phyloP scores from a whole-genome alignment of 345 rosid genomes.

The Noccaea caerulescens region DNA sequence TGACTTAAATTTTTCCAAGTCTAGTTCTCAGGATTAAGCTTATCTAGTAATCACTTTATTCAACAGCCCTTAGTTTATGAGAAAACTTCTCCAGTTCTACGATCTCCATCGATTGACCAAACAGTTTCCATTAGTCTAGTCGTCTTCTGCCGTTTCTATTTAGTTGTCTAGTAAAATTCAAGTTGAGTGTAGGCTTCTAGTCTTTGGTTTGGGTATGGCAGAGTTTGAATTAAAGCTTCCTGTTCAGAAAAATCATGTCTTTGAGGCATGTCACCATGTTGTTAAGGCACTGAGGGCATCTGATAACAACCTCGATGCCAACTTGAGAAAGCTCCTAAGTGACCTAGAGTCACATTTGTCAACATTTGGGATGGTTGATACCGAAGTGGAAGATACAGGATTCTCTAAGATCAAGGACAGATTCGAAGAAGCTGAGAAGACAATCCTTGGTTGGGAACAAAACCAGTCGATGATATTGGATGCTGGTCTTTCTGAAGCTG shows the following conservation, averaged over 20 bases:
- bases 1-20: slow-evolving; percentile 13
- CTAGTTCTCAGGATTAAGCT: slow-evolving; percentile 27
- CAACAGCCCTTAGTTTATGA: not conserved
- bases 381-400: slow-evolving; percentile 42
- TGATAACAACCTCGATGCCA: slow-evolving; percentile 57
- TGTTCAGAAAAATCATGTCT: slow-evolving; percentile 38
- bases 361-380: slow-evolving; percentile 40
- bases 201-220: slow-evolving; percentile 33
- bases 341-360: slow-evolving; percentile 63
- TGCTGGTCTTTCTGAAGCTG: slow-evolving; percentile 48
- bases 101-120: slow-evolving; percentile 6
- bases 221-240: slow-evolving; percentile 38
- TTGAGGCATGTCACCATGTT: slow-evolving; percentile 67
- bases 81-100: not conserved
- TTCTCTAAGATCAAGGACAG: slow-evolving; percentile 51
- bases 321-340: slow-evolving; percentile 49
- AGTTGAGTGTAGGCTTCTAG: slow-evolving; percentile 30
- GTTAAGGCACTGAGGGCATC: slow-evolving; percentile 71
- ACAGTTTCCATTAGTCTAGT: slow-evolving; percentile 16
- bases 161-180: not conserved
- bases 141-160: not conserved
- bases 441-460: slow-evolving; percentile 57
- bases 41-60: not conserved
- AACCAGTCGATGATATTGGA: slow-evolving; percentile 58
- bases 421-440: slow-evolving; percentile 52